A percentile compares a stretch with the other conserved stretches of the same genome.
Evolutionary conservation across 164 flowering plant species (phyloP).

Genomic region (Amborella trichopoda): DNA sequence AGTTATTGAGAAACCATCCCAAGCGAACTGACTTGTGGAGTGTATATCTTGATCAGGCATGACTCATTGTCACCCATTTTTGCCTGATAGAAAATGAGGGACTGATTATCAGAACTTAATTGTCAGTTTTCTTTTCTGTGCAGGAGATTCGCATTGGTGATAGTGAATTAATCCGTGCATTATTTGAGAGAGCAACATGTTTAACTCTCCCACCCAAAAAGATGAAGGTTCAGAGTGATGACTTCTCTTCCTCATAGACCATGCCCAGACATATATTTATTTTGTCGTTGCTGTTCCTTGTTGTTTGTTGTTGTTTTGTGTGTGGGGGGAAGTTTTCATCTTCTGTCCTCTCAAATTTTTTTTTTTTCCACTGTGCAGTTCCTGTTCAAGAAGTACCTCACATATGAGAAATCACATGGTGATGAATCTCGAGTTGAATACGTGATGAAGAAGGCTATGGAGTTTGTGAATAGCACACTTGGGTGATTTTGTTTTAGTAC

Average conservation of each 20-base stretch:
- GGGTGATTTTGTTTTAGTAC: too few relatives aligned
- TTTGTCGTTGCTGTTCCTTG: neutral
- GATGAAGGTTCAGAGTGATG: constrained; percentile 49
- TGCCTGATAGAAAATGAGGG: neutral
- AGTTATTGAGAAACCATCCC: constrained; percentile 68
- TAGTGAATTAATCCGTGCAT: constrained; percentile 45
- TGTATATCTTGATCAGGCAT: constrained; percentile 80
- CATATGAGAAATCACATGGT: constrained; percentile 62
- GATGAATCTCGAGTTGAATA: constrained; percentile 56
- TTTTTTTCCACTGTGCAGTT: constrained; percentile 38
- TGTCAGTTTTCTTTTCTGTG: neutral
- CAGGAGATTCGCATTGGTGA: constrained; percentile 87
- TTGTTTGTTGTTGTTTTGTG: neutral
- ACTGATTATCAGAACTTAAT: neutral
- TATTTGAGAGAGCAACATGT: constrained; percentile 82
- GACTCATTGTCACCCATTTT: neutral
- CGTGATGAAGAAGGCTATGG: constrained; percentile 72
- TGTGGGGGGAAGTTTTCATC: neutral
- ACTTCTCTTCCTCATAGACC: neutral
- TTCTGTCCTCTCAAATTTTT: neutral
- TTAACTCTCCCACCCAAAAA: constrained; percentile 62
- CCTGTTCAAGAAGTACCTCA: constrained; percentile 73
- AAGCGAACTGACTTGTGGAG: constrained; percentile 94
- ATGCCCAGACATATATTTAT: neutral
- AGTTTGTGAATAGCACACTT: constrained; percentile 44